These are phyloP conservation scores for Ophiostoma sp. DNA, from an alignment of 2,329 filamentous ascomycete genomes.

Conservation along the genomic window DNA sequence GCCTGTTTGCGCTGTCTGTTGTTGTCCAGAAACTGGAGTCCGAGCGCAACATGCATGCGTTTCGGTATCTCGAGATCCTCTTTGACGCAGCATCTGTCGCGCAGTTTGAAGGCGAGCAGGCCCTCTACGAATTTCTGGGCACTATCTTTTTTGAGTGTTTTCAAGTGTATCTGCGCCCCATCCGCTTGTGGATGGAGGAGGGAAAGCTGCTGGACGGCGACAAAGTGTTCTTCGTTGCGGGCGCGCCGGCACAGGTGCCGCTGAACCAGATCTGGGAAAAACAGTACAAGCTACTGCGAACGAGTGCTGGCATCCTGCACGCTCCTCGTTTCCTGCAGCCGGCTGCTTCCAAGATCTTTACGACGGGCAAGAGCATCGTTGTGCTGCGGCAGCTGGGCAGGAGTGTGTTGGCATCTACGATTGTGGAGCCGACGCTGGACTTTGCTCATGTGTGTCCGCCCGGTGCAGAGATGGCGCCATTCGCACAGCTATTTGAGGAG, in stretches of 20 bases:
- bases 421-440: slow-evolving; percentile 46
- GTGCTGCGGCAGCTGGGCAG: slow-evolving; percentile 69
- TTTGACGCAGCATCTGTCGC: slow-evolving; percentile 64
- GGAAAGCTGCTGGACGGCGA: slow-evolving; percentile 63
- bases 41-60: slow-evolving; percentile 49
- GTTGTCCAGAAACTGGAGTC: slow-evolving; percentile 56
- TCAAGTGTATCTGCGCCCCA: slow-evolving; percentile 72
- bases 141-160: slow-evolving; percentile 76
- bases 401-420: slow-evolving; percentile 29
- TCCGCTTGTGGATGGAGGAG: slow-evolving; percentile 77
- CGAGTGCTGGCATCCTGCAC: slow-evolving; percentile 53
- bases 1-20: slow-evolving; percentile 55
- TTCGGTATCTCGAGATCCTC: slow-evolving; percentile 72
- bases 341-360: slow-evolving; percentile 68
- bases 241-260: slow-evolving; percentile 52
- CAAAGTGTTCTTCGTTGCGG: slow-evolving; percentile 69
- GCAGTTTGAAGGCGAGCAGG: slow-evolving; percentile 62
- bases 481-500: slow-evolving; percentile 66
- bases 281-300: slow-evolving; percentile 62
- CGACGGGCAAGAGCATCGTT: slow-evolving; percentile 80
- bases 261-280: slow-evolving; percentile 68
- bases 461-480: slow-evolving; percentile 53
- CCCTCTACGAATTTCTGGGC: slow-evolving; percentile 58
- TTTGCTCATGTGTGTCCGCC: slow-evolving; percentile 52
- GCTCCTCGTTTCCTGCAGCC: slow-evolving; percentile 71